Evolutionary conservation across 73 alveolate genomes (phyloP).

Genomic region (Uronychia setigera): DNA sequence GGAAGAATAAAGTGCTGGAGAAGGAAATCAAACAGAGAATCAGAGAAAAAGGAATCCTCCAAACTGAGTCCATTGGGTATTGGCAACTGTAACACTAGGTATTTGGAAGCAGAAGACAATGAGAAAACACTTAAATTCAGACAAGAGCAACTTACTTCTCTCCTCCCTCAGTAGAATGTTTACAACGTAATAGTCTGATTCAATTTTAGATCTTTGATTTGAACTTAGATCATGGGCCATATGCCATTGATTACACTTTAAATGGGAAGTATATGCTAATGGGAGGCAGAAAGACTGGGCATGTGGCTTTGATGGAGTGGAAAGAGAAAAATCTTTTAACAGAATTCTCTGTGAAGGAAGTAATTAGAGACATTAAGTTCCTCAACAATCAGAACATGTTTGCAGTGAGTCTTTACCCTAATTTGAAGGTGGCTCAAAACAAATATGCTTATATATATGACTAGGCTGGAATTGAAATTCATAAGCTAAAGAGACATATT

Average conservation of each 20-base stretch:
- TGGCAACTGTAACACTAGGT: constrained; percentile 1
- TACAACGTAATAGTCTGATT: constrained; percentile 37
- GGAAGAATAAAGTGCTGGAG: constrained; percentile 9
- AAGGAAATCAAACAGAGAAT: constrained; percentile 59
- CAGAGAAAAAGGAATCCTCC: constrained; percentile 38
- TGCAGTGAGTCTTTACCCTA: constrained; percentile 41
- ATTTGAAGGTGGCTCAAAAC: constrained; percentile 89
- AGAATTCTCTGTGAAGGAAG: constrained; percentile 90
- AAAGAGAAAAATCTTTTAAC: constrained; percentile 77
- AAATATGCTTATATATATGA: constrained; percentile 90
- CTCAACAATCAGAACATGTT: constrained; percentile 86
- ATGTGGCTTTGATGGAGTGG: constrained; percentile 92
- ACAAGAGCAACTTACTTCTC: constrained; percentile 70
- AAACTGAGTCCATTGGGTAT: constrained; percentile 42
- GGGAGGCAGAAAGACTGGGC: constrained; percentile 93
- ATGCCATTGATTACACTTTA: constrained; percentile 82
- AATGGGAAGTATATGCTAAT: constrained; percentile 87
- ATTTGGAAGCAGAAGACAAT: constrained; percentile 63
- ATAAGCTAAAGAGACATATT: constrained; percentile 78
- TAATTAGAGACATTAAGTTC: constrained; percentile 81
- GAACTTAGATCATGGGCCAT: constrained; percentile 82
- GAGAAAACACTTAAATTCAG: constrained; percentile 79
- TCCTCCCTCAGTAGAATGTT: constrained; percentile 71
- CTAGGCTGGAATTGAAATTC: constrained; percentile 95
- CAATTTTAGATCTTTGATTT: constrained; percentile 55